Conservation (phyloP, 805 yeast species). For the Myxozyma sirexii region DNA sequence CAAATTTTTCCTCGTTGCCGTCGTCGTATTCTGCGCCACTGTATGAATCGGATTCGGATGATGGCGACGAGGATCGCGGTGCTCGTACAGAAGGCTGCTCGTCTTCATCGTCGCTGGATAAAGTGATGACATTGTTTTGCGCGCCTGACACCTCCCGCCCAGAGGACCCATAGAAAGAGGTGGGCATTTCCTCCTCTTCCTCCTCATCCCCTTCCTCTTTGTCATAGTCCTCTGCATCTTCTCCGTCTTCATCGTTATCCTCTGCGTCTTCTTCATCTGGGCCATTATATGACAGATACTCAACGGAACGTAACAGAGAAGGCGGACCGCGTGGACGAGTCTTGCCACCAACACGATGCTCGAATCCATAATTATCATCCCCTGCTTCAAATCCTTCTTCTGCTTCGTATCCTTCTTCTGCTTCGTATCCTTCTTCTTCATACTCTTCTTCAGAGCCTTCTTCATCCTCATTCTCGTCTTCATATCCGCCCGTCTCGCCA, state of each 20-base stretch:
- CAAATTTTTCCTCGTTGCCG: constrained; percentile 3
- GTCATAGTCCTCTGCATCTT: constrained; percentile 13
- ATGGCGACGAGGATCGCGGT: background rate
- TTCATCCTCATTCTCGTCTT: background rate
- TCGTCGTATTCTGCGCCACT: constrained; percentile 5
- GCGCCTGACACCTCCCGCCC: background rate
- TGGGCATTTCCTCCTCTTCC: constrained; percentile 5
- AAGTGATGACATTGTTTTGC: background rate
- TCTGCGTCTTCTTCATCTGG: background rate
- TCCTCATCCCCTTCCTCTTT: constrained; percentile 20
- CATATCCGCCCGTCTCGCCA: background rate
- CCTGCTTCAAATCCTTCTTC: background rate
- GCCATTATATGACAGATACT: too few relatives aligned
- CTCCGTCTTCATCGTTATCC: constrained; percentile 7
- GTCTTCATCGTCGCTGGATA: constrained; percentile 12
- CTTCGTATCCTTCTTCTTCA: background rate
- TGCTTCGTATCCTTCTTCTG: constrained; percentile 3
- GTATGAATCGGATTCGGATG: constrained; percentile 11
- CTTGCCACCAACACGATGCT: background rate
- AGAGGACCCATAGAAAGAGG: background rate
- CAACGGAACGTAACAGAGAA: too few relatives aligned
- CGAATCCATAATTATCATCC: background rate
- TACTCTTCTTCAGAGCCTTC: background rate
- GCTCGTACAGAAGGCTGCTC: constrained; percentile 4
- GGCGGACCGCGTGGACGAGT: background rate